Percentiles rank a stretch among this genome's conserved stretches.
phyloP scores from a whole-genome alignment of 2,329 filamentous ascomycete species.

The Hymenoscyphus fraxineus region DNA sequence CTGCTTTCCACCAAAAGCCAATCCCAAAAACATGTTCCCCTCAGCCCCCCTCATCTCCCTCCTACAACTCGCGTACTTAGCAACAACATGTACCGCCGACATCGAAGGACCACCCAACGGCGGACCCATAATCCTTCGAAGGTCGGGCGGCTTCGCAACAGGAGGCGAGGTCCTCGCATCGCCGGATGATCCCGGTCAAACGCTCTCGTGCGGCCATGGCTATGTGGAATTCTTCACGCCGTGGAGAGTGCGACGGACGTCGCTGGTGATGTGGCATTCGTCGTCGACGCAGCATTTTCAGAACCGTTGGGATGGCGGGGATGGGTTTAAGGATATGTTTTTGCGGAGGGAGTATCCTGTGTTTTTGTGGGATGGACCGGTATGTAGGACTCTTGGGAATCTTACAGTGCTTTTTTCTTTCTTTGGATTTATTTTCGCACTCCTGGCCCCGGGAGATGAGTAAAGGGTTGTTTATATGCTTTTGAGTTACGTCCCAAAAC shows the following conservation, averaged over 20 bases:
- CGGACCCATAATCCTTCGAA: conserved; percentile 13
- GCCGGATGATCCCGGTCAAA: conserved; percentile 8
- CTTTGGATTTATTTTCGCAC: no score
- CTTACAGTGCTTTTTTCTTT: no score
- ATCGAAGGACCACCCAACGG: no score
- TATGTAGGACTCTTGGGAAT: neutral
- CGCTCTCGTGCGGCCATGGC: conserved; percentile 18
- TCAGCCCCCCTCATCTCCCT: no score
- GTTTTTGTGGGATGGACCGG: conserved; percentile 18
- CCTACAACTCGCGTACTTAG: no score
- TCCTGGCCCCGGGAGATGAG: no score
- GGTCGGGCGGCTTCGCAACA: conserved; percentile 16
- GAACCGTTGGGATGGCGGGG: conserved; percentile 20
- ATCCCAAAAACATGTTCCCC: no score
- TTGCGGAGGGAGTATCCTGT: conserved; percentile 15
- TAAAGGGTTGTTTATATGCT: no score
- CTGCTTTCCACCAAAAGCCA: no score
- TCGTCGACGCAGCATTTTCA: conserved; percentile 19
- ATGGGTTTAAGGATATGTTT: conserved; percentile 20
- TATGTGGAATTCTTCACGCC: conserved; percentile 20
- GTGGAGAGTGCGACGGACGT: conserved; percentile 10
- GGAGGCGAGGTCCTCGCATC: conserved; percentile 7
- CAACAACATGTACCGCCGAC: no score
- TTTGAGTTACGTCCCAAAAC: no score
- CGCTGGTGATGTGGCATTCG: conserved; percentile 18